Base-by-base conservation (phyloP, 108 stramenopile genomes). In the Skeletonema potamos region DNA sequence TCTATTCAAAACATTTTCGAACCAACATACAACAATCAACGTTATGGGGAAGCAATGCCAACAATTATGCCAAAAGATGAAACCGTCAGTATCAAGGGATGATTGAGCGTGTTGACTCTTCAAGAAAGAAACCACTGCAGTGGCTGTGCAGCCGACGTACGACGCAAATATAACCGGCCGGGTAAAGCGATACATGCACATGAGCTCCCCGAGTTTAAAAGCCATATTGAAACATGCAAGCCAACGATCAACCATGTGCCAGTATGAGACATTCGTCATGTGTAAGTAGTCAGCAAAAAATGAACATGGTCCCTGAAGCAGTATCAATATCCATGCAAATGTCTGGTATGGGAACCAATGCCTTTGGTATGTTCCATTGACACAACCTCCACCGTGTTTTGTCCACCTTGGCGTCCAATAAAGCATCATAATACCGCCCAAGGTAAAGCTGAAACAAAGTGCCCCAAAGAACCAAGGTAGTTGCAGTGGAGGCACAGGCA, bases 261-360 rank as follows among this genome's bases (percentile, higher is more conserved):
- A 77, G 3, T 17, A 32, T 15, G 71, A 73, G 4, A 66, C 41
- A 37, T 66, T 55, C 17, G 81, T 76, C 81, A 82, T 82, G 69
- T 77, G 46, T 15, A 82, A 48, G 37, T 82, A 82, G 37, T 82
- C 81, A 0, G 81, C 81, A 12, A 77, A 55, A 66, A 82, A 82
- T n/a, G 76, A 77, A 28, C 70, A 82, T 27, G 81, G 81, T 27
- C 76, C 72, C 72, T 82, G 81, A 20, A 77, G 46, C 27, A 82
- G 30, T 26, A 77, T 77, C 37, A 82, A 73, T 1, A 41, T 32
- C 81, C 76, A 82, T 37, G 71, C 76, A 72, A 82, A 77, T 3
- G 41, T 39, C 27, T 48, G 58, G 62, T 82, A 82, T 6, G 81
- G 81, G 28, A 77, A 82, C 76, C 79, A 80, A 73, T 80, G 79